These are phyloP conservation scores for Xerocomellus dryophilus DNA, from an alignment of 768 basidiomycete species.

Conservation along the genomic window DNA sequence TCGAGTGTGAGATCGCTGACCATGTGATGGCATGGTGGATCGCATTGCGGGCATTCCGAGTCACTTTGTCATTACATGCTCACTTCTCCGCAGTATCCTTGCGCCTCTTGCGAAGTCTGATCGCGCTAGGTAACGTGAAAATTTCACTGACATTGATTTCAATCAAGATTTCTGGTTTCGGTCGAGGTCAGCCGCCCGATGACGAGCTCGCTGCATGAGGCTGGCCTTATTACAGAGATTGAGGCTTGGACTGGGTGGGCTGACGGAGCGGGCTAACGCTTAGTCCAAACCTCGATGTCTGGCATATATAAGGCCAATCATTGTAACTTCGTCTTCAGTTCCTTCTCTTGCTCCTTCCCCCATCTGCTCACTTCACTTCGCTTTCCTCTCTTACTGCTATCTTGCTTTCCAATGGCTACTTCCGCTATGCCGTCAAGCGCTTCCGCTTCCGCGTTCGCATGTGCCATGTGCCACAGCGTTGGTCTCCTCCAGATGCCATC, in stretches of 20 bases:
- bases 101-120: background rate
- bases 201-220: background rate
- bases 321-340: background rate
- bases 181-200: background rate
- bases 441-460: background rate
- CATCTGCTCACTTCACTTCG: background rate
- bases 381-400: background rate
- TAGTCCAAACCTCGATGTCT: conserved; percentile 1
- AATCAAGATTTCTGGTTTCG: background rate
- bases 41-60: background rate
- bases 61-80: background rate
- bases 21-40: background rate
- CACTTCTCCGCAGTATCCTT: background rate
- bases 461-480: background rate
- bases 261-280: background rate
- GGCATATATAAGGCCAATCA: conserved; percentile 5
- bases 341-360: background rate
- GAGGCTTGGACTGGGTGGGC: background rate
- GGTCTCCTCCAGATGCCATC: background rate
- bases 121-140: conserved; percentile 1
- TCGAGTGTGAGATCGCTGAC: conserved; percentile 5
- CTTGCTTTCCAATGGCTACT: conserved; percentile 5
- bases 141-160: background rate
- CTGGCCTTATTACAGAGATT: background rate
- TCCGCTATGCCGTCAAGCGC: background rate